A percentile compares a stretch with the other conserved stretches of the same genome.
These are phyloP conservation scores for Beauveria caledonica DNA, from an alignment of 2,329 filamentous ascomycete genomes.

Conservation along the genomic window DNA sequence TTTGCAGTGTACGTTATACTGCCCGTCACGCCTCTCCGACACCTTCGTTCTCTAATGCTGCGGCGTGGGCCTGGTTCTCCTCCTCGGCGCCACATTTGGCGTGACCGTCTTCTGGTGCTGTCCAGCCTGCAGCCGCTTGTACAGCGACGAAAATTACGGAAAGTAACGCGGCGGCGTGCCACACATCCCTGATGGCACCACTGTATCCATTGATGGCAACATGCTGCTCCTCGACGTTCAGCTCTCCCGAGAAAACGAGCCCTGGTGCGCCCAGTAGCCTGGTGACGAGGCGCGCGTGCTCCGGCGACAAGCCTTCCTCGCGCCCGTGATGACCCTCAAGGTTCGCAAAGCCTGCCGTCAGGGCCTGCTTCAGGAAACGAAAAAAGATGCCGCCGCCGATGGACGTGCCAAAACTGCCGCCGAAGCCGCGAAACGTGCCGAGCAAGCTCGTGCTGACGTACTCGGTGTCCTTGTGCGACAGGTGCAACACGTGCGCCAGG, in stretches of 20 bases:
- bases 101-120: slow-evolving; percentile 46
- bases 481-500: slow-evolving; percentile 68
- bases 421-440: slow-evolving; percentile 73
- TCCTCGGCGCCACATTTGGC: slow-evolving; percentile 32
- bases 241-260: slow-evolving; percentile 35
- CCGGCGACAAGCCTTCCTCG: slow-evolving; percentile 21
- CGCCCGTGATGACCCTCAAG: slow-evolving; percentile 31
- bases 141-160: slow-evolving; percentile 35
- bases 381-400: slow-evolving; percentile 71
- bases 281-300: slow-evolving; percentile 32
- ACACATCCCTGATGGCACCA: slow-evolving; percentile 35
- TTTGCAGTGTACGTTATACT: background rate
- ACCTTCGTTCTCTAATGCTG: slow-evolving; percentile 22
- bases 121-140: slow-evolving; percentile 45
- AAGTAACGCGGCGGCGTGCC: slow-evolving; percentile 37
- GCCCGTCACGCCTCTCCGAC: slow-evolving; percentile 21
- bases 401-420: slow-evolving; percentile 70
- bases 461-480: slow-evolving; percentile 57
- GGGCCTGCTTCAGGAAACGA: slow-evolving; percentile 45
- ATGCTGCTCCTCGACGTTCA: slow-evolving; percentile 32
- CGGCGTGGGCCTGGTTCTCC: slow-evolving; percentile 20
- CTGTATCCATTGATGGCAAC: slow-evolving; percentile 43
- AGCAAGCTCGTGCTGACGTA: slow-evolving; percentile 70
- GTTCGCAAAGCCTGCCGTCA: slow-evolving; percentile 48
- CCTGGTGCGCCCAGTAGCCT: slow-evolving; percentile 44